Evolutionary conservation across 140 eudicot species (phyloP), one percentile per base, ranked within the genome.

Genomic region (Oenanthe javanica): DNA sequence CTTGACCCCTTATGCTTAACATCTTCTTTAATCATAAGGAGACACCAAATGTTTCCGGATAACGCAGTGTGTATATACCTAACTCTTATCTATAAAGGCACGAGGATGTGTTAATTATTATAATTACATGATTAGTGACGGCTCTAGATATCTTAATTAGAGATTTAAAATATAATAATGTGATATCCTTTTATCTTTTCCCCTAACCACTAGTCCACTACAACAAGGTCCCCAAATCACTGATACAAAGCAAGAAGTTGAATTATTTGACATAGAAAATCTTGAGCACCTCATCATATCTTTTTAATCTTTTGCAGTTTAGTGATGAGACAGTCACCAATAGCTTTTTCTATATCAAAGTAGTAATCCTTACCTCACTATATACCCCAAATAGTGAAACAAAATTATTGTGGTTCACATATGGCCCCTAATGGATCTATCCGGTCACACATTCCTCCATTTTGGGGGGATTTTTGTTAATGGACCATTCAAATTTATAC

Each of bases 121-220:
- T 72, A 72, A 40, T 45, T 45, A 46, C 77, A 46, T 23, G 57
- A 9, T 74, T 74, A 9, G 46, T 46, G 57, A 19, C 57, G 77
- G 77, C 40, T 25, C 3, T 8, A 21, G 11, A 46, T 25, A 31
- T 74, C 77, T 21, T 74, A 74, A n/a, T 74, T 15, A 74, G 4
- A 0, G 9, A 21, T 31, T 31, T 0, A 45, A 21, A 6, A 9
- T 1, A 7, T n/a, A 46, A 73, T 46, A 1, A 45, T 2, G 7
- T n/a, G 1, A 15, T 13, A 16, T 72, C 47, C n/a, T 19, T 43
- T 6, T 0, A 72, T 72, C 74, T 36, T 69, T 69, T 69, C 13
- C 36, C 19, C 73, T 31, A 69, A 69, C 74, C 74, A 69, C 74
- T 69, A 69, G n/a, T n/a, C 74, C 74, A 69, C 74, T 69, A 69